Evolutionary conservation across 2,329 filamentous ascomycete species (phyloP).

Genomic region (Colletotrichum brevisporum): DNA sequence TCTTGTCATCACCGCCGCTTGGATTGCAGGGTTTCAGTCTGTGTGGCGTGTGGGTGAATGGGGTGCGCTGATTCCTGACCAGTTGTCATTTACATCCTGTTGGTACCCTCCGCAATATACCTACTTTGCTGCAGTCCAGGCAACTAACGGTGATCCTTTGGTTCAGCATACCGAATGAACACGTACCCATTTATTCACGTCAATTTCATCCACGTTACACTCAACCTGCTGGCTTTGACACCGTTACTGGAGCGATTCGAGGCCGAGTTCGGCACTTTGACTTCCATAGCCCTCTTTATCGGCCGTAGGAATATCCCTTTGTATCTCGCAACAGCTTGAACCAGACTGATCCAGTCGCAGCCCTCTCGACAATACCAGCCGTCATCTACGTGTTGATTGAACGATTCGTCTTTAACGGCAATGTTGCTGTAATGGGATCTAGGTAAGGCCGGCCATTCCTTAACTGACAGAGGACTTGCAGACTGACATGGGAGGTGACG

Average conservation of each 20-base stretch:
- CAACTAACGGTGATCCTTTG: conserved; percentile 1
- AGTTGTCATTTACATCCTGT: conserved; percentile 81
- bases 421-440: conserved; percentile 84
- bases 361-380: conserved; percentile 85
- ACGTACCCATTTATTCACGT: conserved; percentile 91
- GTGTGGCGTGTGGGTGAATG: conserved; percentile 81
- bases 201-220: conserved; percentile 82
- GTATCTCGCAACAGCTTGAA: conserved; percentile 4
- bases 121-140: not conserved
- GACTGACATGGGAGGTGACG: conserved; percentile 6
- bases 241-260: conserved; percentile 97
- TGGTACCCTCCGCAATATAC: conserved; percentile 61
- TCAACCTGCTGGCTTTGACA: conserved; percentile 85
- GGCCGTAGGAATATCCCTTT: conserved; percentile 78
- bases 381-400: conserved; percentile 86
- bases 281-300: conserved; percentile 88
- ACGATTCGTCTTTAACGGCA: conserved; percentile 76
- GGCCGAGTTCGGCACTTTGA: conserved; percentile 90
- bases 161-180: conserved; percentile 88
- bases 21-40: conserved; percentile 77
- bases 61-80: conserved; percentile 83
- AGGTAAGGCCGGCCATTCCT: conserved; percentile 68
- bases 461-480: not conserved
- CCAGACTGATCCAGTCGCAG: conserved; percentile 57
- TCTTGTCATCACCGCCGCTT: conserved; percentile 66